These are phyloP conservation scores for Paramecium caudatum DNA, from an alignment of 73 alveolate species.

Conservation along the genomic window DNA sequence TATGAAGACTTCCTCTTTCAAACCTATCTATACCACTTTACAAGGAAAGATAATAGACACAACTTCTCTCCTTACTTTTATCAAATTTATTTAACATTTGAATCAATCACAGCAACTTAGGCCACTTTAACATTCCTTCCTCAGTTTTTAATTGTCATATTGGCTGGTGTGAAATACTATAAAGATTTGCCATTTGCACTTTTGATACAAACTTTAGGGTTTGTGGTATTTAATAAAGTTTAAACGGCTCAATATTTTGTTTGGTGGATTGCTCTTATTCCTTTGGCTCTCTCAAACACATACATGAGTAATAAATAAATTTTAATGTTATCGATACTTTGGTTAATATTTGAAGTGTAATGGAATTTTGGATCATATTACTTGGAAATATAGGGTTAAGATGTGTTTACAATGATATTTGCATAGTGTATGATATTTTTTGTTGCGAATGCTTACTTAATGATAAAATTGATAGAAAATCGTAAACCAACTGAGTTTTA, in stretches of 20 bases:
- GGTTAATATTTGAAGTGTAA: constrained; percentile 71
- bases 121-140: constrained; percentile 94
- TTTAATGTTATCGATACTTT: constrained; percentile 3
- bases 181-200: constrained; percentile 89
- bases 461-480: background rate
- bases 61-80: constrained; percentile 96
- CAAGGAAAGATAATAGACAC: constrained; percentile 97
- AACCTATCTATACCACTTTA: constrained; percentile 94
- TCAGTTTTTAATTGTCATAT: constrained; percentile 81
- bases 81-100: constrained; percentile 89
- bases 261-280: constrained; percentile 75
- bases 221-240: constrained; percentile 97
- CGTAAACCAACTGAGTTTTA: background rate
- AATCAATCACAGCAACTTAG: constrained; percentile 79
- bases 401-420: constrained; percentile 62
- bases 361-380: constrained; percentile 77
- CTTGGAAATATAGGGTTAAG: constrained; percentile 67
- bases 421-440: constrained; percentile 35
- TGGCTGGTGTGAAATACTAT: constrained; percentile 85
- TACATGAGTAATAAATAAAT: constrained; percentile 10
- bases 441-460: constrained; percentile 21
- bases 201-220: constrained; percentile 88
- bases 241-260: constrained; percentile 92
- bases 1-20: constrained; percentile 94
- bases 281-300: constrained; percentile 66